phyloP scores from a whole-genome alignment of 75 land plant species.

The Ceratopteris richardii region DNA sequence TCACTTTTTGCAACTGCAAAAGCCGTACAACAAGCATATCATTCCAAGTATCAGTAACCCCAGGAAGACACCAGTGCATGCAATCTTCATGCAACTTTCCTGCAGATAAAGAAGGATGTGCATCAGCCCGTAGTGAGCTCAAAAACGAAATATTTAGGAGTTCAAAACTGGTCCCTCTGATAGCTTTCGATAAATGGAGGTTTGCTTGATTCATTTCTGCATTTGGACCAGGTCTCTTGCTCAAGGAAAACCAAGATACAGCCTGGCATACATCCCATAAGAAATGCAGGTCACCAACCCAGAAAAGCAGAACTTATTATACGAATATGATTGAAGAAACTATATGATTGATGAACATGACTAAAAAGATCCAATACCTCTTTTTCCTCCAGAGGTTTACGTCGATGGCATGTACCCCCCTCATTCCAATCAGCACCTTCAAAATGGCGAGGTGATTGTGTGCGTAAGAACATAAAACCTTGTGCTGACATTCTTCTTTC shows the following conservation, averaged over 20 bases:
- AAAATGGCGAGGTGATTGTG: slow-evolving; percentile 92
- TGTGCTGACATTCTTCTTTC: slow-evolving; percentile 28
- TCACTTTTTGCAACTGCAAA: background rate
- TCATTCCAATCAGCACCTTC: slow-evolving; percentile 96
- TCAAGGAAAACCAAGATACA: slow-evolving; percentile 43
- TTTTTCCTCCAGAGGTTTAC: slow-evolving; percentile 38
- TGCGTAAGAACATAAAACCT: slow-evolving; percentile 50
- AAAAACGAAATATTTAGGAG: slow-evolving; percentile 61
- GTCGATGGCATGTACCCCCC: slow-evolving; percentile 67
- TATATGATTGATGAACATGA: no score
- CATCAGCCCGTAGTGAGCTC: slow-evolving; percentile 87
- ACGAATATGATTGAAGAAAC: no score
- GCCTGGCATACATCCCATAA: no score
- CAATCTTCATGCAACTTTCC: slow-evolving; percentile 89
- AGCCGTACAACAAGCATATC: slow-evolving; percentile 46
- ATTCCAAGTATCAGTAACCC: slow-evolving; percentile 85
- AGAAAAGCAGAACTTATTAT: no score
- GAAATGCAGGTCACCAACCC: no score
- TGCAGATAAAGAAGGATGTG: slow-evolving; percentile 66
- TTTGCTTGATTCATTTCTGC: slow-evolving; percentile 53
- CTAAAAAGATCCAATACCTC: no score
- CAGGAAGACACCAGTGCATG: slow-evolving; percentile 97
- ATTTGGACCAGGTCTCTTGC: slow-evolving; percentile 52
- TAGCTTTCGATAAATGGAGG: slow-evolving; percentile 45
- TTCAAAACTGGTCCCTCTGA: slow-evolving; percentile 41